phyloP scores from a whole-genome alignment of 169 alveolate genomes.

The Plasmodium relictum region DNA sequence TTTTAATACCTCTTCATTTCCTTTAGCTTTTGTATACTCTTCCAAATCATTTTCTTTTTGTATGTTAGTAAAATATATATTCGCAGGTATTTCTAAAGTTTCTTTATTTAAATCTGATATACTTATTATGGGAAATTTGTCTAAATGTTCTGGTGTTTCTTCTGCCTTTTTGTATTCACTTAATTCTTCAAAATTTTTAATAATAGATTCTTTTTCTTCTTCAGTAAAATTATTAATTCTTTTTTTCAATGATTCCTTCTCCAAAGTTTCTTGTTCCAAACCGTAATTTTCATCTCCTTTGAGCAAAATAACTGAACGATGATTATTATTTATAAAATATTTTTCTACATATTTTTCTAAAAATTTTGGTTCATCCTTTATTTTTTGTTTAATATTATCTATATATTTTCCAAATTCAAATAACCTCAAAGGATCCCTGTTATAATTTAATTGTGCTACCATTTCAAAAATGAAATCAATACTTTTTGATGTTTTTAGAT shows the following conservation, averaged over 20 bases:
- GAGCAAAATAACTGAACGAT: conserved; percentile 82
- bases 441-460: conserved; percentile 58
- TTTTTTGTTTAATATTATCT: conserved; percentile 36
- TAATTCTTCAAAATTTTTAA: conserved; percentile 75
- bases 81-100: conserved; percentile 82
- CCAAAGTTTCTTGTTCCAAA: conserved; percentile 68
- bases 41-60: conserved; percentile 31
- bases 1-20: conserved; percentile 21
- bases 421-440: conserved; percentile 50
- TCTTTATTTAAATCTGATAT: conserved; percentile 81
- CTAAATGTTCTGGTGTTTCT: conserved; percentile 79
- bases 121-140: conserved; percentile 79
- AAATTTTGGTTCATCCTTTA: conserved; percentile 77
- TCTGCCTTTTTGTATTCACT: conserved; percentile 75
- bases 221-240: conserved; percentile 77
- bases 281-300: conserved; percentile 80
- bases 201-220: conserved; percentile 80
- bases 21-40: conserved; percentile 13
- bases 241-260: conserved; percentile 55
- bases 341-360: conserved; percentile 78
- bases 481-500: conserved; percentile 68
- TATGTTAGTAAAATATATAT: conserved; percentile 51
- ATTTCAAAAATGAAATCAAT: conserved; percentile 54
- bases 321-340: conserved; percentile 80
- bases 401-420: conserved; percentile 67